Evolutionary conservation across 2,329 filamentous ascomycete genomes (phyloP).

Genomic region (Ophiosphaerella korrae): DNA sequence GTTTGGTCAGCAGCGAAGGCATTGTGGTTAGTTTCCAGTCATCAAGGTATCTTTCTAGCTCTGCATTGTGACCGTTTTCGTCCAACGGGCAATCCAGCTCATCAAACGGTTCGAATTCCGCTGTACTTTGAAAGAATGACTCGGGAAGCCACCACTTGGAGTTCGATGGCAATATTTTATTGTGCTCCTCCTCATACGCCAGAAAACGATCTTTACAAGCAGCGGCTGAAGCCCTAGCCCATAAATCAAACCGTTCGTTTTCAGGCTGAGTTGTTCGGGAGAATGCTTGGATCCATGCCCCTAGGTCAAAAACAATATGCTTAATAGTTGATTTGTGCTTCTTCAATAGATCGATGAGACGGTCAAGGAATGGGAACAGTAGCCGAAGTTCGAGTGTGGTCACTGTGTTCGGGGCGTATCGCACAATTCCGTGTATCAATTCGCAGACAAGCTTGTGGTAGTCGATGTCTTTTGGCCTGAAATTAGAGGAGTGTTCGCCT

Average conservation of each 20-base stretch:
- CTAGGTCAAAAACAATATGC: slow-evolving; percentile 30
- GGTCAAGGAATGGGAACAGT: slow-evolving; percentile 15
- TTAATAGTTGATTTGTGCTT: slow-evolving; percentile 10
- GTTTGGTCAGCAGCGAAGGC: slow-evolving; percentile 9
- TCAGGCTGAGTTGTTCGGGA: no score
- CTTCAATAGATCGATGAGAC: slow-evolving; percentile 14
- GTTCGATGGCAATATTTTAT: not conserved
- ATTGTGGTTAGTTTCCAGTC: not conserved
- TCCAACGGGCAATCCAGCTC: not conserved
- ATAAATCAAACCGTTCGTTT: no score
- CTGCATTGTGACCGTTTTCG: not conserved
- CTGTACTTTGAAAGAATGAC: not conserved
- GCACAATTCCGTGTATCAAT: slow-evolving; percentile 7
- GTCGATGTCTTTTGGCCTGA: not conserved
- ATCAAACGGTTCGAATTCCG: not conserved
- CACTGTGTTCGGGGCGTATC: slow-evolving; percentile 12
- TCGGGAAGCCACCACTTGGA: slow-evolving; percentile 10
- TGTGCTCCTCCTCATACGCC: slow-evolving; percentile 10
- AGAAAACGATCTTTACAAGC: slow-evolving; percentile 3
- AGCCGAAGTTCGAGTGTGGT: slow-evolving; percentile 26
- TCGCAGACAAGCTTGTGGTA: slow-evolving; percentile 22
- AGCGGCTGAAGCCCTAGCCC: not conserved
- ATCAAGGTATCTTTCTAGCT: not conserved
- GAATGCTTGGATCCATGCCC: slow-evolving; percentile 32
- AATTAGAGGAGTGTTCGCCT: slow-evolving; percentile 12